phyloP scores from a whole-genome alignment of 2,329 filamentous ascomycete genomes.

The Reticulascus tulasneorum region DNA sequence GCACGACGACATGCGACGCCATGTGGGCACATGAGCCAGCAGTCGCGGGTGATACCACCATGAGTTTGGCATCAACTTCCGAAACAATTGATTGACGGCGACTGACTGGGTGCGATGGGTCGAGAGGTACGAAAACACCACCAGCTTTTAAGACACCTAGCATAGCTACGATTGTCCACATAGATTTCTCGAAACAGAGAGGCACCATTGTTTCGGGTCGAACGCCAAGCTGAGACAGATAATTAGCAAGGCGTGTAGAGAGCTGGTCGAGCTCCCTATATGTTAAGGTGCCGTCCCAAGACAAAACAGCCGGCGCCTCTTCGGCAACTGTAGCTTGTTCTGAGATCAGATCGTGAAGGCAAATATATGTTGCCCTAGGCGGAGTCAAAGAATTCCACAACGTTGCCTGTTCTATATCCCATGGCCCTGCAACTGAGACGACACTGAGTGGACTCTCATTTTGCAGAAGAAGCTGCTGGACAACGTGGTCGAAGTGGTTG shows the following conservation, averaged over 20 bases:
- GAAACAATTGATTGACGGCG: neutral
- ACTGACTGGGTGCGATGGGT: slow-evolving; percentile 2
- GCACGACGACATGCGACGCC: neutral
- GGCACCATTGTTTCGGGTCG: neutral
- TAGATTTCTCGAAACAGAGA: slow-evolving; percentile 21
- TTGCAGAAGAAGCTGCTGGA: slow-evolving; percentile 1
- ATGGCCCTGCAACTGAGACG: neutral
- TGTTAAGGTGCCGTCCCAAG: slow-evolving; percentile 24
- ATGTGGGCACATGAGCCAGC: neutral
- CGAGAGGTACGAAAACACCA: slow-evolving; percentile 18
- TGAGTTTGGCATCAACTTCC: neutral
- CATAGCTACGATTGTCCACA: slow-evolving; percentile 16
- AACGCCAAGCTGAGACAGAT: neutral
- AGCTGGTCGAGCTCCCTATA: slow-evolving; percentile 21
- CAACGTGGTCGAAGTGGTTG: slow-evolving; percentile 1
- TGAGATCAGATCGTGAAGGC: slow-evolving; percentile 1
- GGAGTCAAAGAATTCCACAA: neutral
- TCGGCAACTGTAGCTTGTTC: neutral
- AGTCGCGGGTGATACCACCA: neutral
- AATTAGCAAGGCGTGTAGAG: neutral
- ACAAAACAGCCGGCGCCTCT: slow-evolving; percentile 16
- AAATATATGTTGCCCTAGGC: slow-evolving; percentile 1
- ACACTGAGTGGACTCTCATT: neutral
- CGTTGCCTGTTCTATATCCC: slow-evolving; percentile 2
- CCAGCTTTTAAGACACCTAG: slow-evolving; percentile 22